phyloP scores from a whole-genome alignment of 192 early-diverging fungal species.

The Irineochytrium annulatum region DNA sequence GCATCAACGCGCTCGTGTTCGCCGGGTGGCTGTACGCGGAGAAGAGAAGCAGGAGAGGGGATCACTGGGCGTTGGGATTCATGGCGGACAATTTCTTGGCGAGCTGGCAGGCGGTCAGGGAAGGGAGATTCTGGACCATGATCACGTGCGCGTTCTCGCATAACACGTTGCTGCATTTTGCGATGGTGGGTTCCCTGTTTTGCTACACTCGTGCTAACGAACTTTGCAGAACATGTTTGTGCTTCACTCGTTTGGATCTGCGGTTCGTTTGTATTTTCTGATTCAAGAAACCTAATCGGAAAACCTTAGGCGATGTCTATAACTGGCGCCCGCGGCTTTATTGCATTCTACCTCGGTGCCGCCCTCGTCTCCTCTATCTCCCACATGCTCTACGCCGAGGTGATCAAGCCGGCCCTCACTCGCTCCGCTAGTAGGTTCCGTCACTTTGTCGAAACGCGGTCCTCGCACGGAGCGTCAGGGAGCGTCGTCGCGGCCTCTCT shows the following conservation, averaged over 20 bases:
- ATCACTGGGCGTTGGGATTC: neutral
- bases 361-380: conserved; percentile 20
- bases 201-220: neutral
- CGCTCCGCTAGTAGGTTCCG: conserved; percentile 3
- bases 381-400: conserved; percentile 22
- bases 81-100: neutral
- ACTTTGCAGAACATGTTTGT: conserved; percentile 37
- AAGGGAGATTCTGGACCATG: conserved; percentile 33
- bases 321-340: conserved; percentile 25
- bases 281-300: too few species aligned
- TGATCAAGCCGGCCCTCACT: conserved; percentile 6
- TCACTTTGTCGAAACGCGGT: too few species aligned
- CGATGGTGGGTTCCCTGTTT: neutral
- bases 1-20: neutral
- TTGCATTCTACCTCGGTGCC: conserved; percentile 33
- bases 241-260: conserved; percentile 30
- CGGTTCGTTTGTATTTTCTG: conserved; percentile 6
- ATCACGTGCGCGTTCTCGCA: conserved; percentile 34
- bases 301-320: conserved; percentile 27
- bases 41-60: neutral
- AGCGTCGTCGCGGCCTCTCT: conserved; percentile 21
- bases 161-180: conserved; percentile 28
- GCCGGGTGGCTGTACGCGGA: neutral
- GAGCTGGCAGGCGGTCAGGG: conserved; percentile 20
- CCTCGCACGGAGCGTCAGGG: conserved; percentile 34